A percentile compares a stretch with the other conserved stretches of the same genome.
Evolutionary conservation across 306 rosid genomes (phyloP).

Genomic region (Sicyos baderoa): DNA sequence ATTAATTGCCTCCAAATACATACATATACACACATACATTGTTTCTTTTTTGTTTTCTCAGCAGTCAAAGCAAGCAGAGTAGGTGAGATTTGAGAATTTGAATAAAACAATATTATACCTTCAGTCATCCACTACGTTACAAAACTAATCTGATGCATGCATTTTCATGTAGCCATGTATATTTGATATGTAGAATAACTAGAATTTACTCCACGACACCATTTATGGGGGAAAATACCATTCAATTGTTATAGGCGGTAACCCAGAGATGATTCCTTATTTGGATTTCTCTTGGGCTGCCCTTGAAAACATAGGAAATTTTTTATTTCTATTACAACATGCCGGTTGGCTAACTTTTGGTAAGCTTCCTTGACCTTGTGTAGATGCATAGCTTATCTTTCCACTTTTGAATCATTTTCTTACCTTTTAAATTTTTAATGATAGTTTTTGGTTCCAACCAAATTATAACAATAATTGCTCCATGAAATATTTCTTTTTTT

Average conservation of each 20-base stretch:
- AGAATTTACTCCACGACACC: no score
- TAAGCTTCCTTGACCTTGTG: background rate
- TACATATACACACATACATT: no score
- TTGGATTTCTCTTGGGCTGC: background rate
- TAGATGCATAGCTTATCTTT: background rate
- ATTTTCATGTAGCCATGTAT: constrained; percentile 1
- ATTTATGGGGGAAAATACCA: background rate
- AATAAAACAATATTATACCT: constrained; percentile 1
- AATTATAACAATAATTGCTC: background rate
- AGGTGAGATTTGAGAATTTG: background rate
- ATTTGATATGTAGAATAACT: no score
- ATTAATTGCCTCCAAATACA: constrained; percentile 14
- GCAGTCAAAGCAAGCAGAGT: background rate
- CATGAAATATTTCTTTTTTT: background rate
- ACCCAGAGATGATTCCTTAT: background rate
- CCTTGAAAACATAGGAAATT: background rate
- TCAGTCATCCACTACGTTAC: background rate
- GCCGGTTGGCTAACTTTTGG: background rate
- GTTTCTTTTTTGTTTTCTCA: background rate
- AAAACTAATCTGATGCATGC: background rate
- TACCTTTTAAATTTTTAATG: background rate
- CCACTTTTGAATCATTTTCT: background rate
- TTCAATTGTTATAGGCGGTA: background rate
- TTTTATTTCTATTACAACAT: background rate
- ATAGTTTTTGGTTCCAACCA: background rate